phyloP scores from a whole-genome alignment of 257 asterid species.

The Jaltomata sinuosa region DNA sequence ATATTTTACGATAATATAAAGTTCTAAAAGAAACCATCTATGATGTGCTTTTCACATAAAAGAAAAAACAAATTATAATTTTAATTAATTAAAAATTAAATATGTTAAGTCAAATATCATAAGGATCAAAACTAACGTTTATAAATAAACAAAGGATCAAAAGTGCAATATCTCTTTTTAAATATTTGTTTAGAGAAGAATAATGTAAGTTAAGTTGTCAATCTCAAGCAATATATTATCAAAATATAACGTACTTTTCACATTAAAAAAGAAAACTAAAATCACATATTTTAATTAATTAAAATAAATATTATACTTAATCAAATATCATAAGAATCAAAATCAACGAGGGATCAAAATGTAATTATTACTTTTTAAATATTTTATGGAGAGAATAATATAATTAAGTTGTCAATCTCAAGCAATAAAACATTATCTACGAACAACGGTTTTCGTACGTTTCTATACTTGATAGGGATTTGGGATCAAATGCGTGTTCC shows the following conservation, averaged over 20 bases:
- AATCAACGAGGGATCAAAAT: not conserved
- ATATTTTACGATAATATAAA: not conserved
- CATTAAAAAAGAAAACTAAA: not conserved
- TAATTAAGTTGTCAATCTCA: not conserved
- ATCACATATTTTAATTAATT: not conserved
- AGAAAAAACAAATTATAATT: not conserved
- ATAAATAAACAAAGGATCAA: not conserved
- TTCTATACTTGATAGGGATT: not conserved
- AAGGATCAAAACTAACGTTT: not conserved
- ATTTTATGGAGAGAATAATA: not conserved
- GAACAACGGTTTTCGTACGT: constrained; percentile 5
- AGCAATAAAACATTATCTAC: not conserved
- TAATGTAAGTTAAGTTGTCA: not conserved
- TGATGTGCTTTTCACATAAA: not conserved
- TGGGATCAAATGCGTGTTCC: not conserved
- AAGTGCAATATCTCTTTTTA: not conserved
- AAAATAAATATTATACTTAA: not conserved
- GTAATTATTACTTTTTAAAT: not conserved
- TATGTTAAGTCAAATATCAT: not conserved
- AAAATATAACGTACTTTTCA: not conserved
- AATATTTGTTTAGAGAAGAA: not conserved
- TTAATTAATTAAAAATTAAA: not conserved
- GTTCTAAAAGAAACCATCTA: not conserved
- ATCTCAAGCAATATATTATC: not conserved
- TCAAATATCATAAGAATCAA: no score